Conservation (phyloP, 768 basidiomycete species). For the Tremella mesenterica region DNA sequence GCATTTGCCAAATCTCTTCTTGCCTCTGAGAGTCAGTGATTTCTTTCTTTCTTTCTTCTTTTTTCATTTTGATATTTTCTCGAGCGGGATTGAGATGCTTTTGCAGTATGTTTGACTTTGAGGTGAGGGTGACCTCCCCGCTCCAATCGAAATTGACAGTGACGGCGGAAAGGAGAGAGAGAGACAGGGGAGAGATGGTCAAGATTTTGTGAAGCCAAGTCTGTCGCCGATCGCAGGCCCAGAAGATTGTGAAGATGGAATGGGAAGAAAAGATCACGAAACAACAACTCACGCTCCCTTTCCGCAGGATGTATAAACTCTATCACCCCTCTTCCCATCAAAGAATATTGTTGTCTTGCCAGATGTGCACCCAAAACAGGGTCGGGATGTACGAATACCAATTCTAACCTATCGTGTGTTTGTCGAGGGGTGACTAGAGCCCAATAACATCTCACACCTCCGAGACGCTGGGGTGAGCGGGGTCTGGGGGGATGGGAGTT, state of each 20-base stretch:
- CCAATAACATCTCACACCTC: slow-evolving; percentile 40
- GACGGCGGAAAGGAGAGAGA: too few relatives aligned
- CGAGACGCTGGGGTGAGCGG: neutral
- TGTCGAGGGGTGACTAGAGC: slow-evolving; percentile 19
- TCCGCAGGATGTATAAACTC: slow-evolving; percentile 44
- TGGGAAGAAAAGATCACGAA: neutral
- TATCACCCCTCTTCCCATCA: slow-evolving; percentile 41
- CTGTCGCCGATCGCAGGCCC: too few relatives aligned
- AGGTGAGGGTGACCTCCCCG: too few relatives aligned
- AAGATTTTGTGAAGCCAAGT: too few relatives aligned
- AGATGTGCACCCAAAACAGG: slow-evolving; percentile 41
- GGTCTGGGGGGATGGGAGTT: too few relatives aligned
- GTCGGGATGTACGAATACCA: slow-evolving; percentile 42
- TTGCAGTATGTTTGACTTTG: too few relatives aligned
- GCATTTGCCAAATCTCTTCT: slow-evolving; percentile 36
- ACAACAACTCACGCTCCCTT: slow-evolving; percentile 37
- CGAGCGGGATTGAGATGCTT: too few relatives aligned
- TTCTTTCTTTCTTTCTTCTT: neutral
- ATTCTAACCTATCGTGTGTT: slow-evolving; percentile 25
- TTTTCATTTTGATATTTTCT: neutral
- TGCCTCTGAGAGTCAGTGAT: slow-evolving; percentile 25
- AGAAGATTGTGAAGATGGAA: too few relatives aligned
- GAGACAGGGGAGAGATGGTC: too few relatives aligned
- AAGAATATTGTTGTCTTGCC: slow-evolving; percentile 31
- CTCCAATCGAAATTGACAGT: too few relatives aligned